These are phyloP conservation scores for Eimeria sp. DNA, from an alignment of 169 alveolate species.

Conservation along the genomic window DNA sequence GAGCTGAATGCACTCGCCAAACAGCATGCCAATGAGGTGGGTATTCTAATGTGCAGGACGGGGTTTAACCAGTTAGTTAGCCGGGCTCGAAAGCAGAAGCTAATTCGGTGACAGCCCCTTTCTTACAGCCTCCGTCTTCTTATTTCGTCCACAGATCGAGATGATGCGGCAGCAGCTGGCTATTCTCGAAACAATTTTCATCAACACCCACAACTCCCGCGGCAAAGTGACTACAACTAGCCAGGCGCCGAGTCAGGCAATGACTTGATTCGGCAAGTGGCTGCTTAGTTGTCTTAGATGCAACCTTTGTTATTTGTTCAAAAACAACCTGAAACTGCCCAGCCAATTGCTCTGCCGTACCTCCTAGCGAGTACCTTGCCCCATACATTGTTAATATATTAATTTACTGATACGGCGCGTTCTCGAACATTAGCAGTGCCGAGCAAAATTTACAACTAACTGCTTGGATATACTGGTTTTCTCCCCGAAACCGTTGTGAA, in stretches of 20 bases:
- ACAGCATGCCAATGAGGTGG: conserved; percentile 60
- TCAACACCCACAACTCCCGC: conserved; percentile 66
- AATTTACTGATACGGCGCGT: too few species aligned
- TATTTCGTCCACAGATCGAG: conserved; percentile 6
- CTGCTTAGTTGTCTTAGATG: neutral
- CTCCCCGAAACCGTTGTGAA: too few species aligned
- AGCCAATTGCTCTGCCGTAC: too few species aligned
- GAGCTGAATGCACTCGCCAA: conserved; percentile 32
- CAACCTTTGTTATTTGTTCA: neutral
- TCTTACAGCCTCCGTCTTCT: neutral
- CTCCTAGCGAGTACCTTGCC: too few species aligned
- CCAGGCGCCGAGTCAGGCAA: conserved; percentile 39
- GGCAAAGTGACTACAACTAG: conserved; percentile 67
- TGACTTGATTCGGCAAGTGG: neutral
- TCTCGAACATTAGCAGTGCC: too few species aligned
- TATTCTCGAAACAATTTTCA: conserved; percentile 47
- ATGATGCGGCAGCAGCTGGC: conserved; percentile 68
- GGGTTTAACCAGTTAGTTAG: too few species aligned
- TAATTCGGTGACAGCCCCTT: neutral
- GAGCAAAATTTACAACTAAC: too few species aligned
- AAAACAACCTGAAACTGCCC: too few species aligned
- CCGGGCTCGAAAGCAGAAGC: too few species aligned
- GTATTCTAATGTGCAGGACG: neutral
- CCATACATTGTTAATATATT: too few species aligned
- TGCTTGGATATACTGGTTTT: too few species aligned